phyloP scores from a whole-genome alignment of 495 filamentous ascomycete genomes.

The Cryomyces minteri region DNA sequence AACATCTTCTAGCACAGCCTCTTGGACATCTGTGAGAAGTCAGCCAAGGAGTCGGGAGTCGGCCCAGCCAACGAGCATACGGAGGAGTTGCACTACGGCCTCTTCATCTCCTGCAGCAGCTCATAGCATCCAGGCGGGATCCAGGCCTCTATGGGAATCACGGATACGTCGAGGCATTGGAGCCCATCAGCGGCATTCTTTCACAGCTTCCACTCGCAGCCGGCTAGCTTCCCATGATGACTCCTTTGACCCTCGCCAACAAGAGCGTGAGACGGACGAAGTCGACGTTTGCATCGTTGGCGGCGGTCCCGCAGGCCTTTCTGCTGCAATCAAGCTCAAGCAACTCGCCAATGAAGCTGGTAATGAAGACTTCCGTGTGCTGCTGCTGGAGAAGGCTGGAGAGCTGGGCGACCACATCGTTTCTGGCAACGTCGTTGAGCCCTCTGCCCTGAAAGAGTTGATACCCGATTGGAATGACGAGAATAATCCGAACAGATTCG shows the following conservation, averaged over 20 bases:
- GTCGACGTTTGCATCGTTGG: constrained; percentile 96
- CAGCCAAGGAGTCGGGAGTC: no score
- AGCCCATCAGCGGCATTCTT: neutral
- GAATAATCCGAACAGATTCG: constrained; percentile 70
- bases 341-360: constrained; percentile 91
- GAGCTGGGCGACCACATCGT: constrained; percentile 91
- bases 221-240: constrained; percentile 38
- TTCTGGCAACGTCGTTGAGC: constrained; percentile 89
- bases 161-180: no score
- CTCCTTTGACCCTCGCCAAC: constrained; percentile 47
- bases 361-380: constrained; percentile 85
- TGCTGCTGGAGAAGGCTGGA: constrained; percentile 87
- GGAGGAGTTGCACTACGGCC: no score
- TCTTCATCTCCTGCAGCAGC: no score
- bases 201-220: constrained; percentile 1
- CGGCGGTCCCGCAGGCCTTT: constrained; percentile 81
- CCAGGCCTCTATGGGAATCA: no score
- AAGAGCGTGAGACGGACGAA: constrained; percentile 77
- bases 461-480: constrained; percentile 86
- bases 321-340: constrained; percentile 85
- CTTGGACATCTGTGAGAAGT: no score
- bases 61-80: no score
- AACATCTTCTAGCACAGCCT: no score
- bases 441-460: constrained; percentile 73
- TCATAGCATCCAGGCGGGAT: no score